Conservation (phyloP, 2,329 filamentous ascomycete species). For the Shiraia sp. region DNA sequence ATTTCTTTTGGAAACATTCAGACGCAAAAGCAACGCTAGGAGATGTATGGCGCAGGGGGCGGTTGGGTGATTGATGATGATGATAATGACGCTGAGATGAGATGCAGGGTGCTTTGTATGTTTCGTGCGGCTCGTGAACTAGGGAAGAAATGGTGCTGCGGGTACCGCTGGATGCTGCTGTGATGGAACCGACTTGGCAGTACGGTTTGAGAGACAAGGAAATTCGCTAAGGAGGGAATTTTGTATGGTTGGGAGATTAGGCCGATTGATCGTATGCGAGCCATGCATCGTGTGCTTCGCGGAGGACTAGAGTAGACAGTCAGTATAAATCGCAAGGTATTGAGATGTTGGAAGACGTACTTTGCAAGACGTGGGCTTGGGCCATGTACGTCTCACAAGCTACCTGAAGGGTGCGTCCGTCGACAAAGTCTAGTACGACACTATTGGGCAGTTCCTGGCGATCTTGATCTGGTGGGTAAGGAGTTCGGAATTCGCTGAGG, state of each 20-base stretch:
- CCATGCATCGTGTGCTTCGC: slow-evolving; percentile 45
- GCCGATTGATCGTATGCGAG: slow-evolving; percentile 34
- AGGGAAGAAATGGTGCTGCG: background rate
- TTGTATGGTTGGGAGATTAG: slow-evolving; percentile 6
- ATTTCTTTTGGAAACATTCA: no score
- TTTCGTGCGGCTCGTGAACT: no score
- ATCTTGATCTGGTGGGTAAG: slow-evolving; percentile 86
- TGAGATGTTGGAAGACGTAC: slow-evolving; percentile 21
- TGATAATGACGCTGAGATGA: no score
- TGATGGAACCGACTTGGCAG: background rate
- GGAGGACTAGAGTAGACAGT: slow-evolving; percentile 30
- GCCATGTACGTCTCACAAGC: slow-evolving; percentile 49
- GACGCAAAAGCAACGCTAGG: slow-evolving; percentile 3
- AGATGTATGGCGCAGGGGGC: slow-evolving; percentile 7
- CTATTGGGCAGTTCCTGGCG: slow-evolving; percentile 92
- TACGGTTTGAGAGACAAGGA: background rate
- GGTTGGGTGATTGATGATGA: slow-evolving; percentile 6
- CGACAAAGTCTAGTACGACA: slow-evolving; percentile 64
- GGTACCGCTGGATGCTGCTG: background rate
- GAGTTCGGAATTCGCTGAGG: slow-evolving; percentile 78
- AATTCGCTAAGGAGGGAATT: slow-evolving; percentile 6
- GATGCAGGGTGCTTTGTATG: no score
- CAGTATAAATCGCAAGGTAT: slow-evolving; percentile 6
- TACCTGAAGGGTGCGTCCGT: slow-evolving; percentile 66
- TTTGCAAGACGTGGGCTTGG: slow-evolving; percentile 43